phyloP scores from a whole-genome alignment of 169 alveolate species.

The Plasmodium chabaudi region DNA sequence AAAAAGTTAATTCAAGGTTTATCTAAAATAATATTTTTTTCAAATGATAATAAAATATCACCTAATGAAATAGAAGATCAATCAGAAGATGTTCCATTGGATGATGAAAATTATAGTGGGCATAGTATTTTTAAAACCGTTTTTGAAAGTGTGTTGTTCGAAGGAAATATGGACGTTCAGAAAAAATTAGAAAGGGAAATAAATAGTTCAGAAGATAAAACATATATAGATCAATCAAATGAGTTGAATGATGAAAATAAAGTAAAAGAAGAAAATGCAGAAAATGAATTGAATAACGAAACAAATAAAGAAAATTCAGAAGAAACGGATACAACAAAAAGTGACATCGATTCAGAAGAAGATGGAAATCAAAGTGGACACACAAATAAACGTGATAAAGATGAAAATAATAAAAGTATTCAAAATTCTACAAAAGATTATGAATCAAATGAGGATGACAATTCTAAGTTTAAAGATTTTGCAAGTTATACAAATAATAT shows the following conservation, averaged over 20 bases:
- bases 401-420: neutral
- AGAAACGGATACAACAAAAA: neutral
- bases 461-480: constrained; percentile 49
- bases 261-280: neutral
- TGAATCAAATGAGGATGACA: constrained; percentile 9
- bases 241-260: neutral
- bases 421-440: neutral
- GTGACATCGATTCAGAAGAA: too few species aligned
- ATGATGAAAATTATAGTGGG: neutral
- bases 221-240: neutral
- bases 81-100: neutral
- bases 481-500: constrained; percentile 36
- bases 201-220: neutral
- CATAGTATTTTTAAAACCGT: constrained; percentile 33
- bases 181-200: neutral
- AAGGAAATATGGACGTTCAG: neutral
- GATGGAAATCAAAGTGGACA: neutral
- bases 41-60: constrained; percentile 5
- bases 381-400: neutral
- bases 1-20: constrained; percentile 19
- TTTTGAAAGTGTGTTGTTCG: constrained; percentile 10
- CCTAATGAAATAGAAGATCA: neutral
- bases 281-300: neutral
- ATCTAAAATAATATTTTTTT: constrained; percentile 14
- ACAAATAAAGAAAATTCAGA: neutral